Evolutionary conservation across 306 rosid species (phyloP), one percentile per base, ranked within the genome.

Genomic region (Leucaena leucocephala): DNA sequence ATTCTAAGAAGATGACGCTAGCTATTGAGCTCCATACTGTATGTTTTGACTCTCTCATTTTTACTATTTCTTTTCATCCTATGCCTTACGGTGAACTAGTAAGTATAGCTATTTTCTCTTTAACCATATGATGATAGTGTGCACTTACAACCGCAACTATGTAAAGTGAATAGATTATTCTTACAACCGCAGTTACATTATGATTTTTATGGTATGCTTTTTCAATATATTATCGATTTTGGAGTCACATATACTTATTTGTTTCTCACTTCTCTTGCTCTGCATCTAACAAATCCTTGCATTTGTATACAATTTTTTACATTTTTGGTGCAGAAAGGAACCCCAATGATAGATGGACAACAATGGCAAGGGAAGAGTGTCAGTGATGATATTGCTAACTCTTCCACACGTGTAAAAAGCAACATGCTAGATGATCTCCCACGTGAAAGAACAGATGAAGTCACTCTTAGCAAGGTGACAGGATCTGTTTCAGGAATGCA

Each of bases 1-100:
- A 63, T 83, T 84, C 77, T 44, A 39, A 27, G 9, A 80, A 80
- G 78, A 79, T 77, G 68, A 59, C 73, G 11, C 82, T 69, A 14
- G 80, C 76, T 74, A 77, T 82, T 84, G 73, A 80, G 55, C 68
- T 75, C 52, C 55, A 79, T 66, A 74, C 82, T 52, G 97, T 93
- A 80, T 84, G 94, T 76, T 43, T 16, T 21, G 77, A 48, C 44
- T 40, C 44, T 40, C 22, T 42, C 33, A 67, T 71, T 33, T 73
- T 63, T 63, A 63, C 5, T 63, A 14, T 34, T 66, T 66, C 36
- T 40, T 52, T 50, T 50, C 75, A 21, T 40, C 43, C 16, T 52
- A 42, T 54, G 14, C 16, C 9, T 42, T 42, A 9, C 19, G 13
- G 17, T 27, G 27, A 27, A 27, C 27, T 27, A 27, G 27, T 27